Base-by-base conservation (phyloP, 139 green algal genomes). In the Prasinococcaceae sp. region DNA sequence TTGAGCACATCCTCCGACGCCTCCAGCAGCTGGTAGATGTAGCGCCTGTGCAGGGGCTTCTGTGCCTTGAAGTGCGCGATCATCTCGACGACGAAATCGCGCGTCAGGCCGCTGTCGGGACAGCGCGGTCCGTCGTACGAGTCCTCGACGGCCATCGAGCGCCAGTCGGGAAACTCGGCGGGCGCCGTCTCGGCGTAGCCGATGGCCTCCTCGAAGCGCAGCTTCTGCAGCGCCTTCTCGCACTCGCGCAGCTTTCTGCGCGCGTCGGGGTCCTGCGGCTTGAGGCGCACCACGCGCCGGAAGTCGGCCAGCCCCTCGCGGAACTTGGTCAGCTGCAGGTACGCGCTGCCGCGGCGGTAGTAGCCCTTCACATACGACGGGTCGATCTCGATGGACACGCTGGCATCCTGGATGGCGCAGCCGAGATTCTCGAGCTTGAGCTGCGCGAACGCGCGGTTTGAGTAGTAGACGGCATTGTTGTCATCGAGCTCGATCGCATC, bases 271-370 rank as follows among this genome's bases (percentile, higher is more conserved):
- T 98, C 88, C 2, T 73, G 61, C 0, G 85, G 84, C 0, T 73
- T 70, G 16, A 65, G 6, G 9, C 23, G 23, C 9, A 54, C 50
- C 14, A 48, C 82, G 41, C 70, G 70, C 36, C 75, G 74, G 50
- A 96, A 86, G 65, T 98, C 90, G 33, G 79, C 83, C 23, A 95
- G 65, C 6, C 84, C 84, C 20, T 83, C 71, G 63, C 90, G 90
- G 59, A 88, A 83, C 53, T 93, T 89, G 30, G 76, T 75, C 33
- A 97, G 61, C 2, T 75, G 77, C 47, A 92, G 82, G 48, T 88
- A 66, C 2, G 90, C 89, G 61, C 90, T 81, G 0, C 75, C 90
- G 1, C 90, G 67, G 1, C 90, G 65, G 60, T 97, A 98, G 74
- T 94, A 97, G 0, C 68, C 89, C 79, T 95, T 94, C 24, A 84